Evolutionary conservation across 306 rosid genomes (phyloP).

Genomic region (Astragalus glycyphyllos): DNA sequence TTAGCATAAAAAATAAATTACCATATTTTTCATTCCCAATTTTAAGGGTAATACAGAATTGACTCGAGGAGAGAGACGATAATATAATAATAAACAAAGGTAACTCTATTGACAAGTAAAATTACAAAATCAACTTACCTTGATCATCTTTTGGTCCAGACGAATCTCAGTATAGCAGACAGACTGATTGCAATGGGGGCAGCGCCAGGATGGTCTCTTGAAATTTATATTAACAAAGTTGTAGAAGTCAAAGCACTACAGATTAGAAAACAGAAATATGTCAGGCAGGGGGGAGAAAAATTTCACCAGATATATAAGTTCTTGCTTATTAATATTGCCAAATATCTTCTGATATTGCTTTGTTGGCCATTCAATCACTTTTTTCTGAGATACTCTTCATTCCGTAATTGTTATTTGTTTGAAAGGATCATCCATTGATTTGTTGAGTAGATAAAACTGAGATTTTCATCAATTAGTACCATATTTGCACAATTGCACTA

Average conservation of each 20-base stretch:
- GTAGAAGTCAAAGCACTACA: constrained; percentile 86
- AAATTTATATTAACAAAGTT: constrained; percentile 73
- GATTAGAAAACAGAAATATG: constrained; percentile 36
- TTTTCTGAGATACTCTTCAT: no score
- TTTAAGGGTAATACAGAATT: constrained; percentile 31
- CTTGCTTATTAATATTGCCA: no score
- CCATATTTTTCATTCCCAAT: constrained; percentile 28
- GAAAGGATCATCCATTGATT: no score
- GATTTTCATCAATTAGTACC: no score
- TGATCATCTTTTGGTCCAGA: constrained; percentile 78
- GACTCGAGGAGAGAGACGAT: constrained; percentile 21
- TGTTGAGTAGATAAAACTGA: no score
- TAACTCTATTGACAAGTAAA: constrained; percentile 34
- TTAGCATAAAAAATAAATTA: constrained; percentile 30
- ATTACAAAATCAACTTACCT: constrained; percentile 65
- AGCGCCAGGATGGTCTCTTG: constrained; percentile 94
- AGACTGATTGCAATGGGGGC: constrained; percentile 89
- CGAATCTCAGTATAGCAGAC: constrained; percentile 78
- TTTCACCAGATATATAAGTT: no score
- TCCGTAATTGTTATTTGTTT: no score
- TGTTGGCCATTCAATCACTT: no score
- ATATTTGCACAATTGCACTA: no score
- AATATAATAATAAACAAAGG: constrained; percentile 25
- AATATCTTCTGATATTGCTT: no score
- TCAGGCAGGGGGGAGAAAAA: not conserved